Conservation (phyloP, 345 rosid species). For the Ricinus communis region DNA sequence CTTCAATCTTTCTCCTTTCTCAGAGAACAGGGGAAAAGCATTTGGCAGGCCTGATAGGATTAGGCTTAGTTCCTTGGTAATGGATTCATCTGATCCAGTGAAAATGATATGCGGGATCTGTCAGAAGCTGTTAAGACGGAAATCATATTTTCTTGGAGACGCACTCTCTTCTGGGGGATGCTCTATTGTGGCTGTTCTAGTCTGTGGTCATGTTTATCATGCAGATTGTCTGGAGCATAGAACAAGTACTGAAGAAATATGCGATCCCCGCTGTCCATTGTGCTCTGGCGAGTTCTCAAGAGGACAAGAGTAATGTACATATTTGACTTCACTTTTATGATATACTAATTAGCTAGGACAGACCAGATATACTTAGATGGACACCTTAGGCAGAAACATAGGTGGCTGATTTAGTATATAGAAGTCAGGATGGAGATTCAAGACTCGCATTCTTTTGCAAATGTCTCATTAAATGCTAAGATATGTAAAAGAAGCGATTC, state of each 20-base stretch:
- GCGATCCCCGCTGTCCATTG: slow-evolving; percentile 53
- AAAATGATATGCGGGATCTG: slow-evolving; percentile 57
- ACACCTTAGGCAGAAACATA: slow-evolving; percentile 6
- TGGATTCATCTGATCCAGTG: slow-evolving; percentile 34
- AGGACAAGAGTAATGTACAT: slow-evolving; percentile 28
- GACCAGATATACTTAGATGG: slow-evolving; percentile 13
- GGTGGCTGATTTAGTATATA: slow-evolving; percentile 20
- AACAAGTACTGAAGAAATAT: slow-evolving; percentile 40
- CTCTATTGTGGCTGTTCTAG: slow-evolving; percentile 57
- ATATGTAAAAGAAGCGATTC: neutral
- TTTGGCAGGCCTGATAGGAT: slow-evolving; percentile 47
- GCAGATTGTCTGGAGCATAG: slow-evolving; percentile 60
- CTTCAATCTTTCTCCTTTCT: slow-evolving; percentile 1
- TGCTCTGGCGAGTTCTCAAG: slow-evolving; percentile 34
- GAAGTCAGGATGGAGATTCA: slow-evolving; percentile 16
- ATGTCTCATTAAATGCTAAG: neutral
- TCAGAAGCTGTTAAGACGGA: slow-evolving; percentile 48
- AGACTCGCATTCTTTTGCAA: slow-evolving; percentile 14
- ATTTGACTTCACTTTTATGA: slow-evolving; percentile 15
- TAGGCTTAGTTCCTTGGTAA: slow-evolving; percentile 36
- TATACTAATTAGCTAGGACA: slow-evolving; percentile 18
- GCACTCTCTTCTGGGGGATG: slow-evolving; percentile 37
- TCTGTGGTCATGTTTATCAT: slow-evolving; percentile 65
- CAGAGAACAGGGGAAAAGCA: slow-evolving; percentile 43
- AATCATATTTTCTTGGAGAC: slow-evolving; percentile 41